These are phyloP conservation scores for Ammopiptanthus mongolicus DNA, from an alignment of 306 rosid species.

Conservation along the genomic window DNA sequence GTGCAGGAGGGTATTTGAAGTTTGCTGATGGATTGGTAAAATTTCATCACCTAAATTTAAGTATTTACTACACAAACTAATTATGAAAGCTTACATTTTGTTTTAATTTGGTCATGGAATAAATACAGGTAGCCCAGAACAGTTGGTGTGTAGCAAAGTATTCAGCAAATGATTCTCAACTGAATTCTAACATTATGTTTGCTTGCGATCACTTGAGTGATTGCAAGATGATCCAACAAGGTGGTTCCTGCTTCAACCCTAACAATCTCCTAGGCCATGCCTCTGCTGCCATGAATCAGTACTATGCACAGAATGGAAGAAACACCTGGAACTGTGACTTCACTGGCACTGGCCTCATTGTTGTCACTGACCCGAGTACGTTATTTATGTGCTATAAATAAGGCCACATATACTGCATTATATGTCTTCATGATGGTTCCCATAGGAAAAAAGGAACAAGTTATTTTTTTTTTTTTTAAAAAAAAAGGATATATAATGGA, in stretches of 20 bases:
- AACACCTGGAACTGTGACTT: constrained; percentile 31
- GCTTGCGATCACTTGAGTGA: constrained; percentile 1
- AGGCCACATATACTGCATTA: not conserved
- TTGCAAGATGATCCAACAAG: constrained; percentile 19
- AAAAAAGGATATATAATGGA: too few relatives aligned
- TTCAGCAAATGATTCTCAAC: constrained; percentile 8
- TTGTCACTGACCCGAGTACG: constrained; percentile 34
- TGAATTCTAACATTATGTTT: constrained; percentile 8
- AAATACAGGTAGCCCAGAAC: not conserved
- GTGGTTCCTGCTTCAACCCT: constrained; percentile 34
- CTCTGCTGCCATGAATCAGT: constrained; percentile 44
- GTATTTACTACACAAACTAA: not conserved
- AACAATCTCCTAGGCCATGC: constrained; percentile 30
- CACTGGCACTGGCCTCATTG: constrained; percentile 19
- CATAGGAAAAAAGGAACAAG: too few relatives aligned
- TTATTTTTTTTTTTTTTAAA: too few relatives aligned
- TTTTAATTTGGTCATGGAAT: not conserved
- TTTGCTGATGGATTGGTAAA: constrained; percentile 21
- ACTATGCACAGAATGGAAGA: constrained; percentile 22
- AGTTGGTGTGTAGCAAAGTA: constrained; percentile 39
- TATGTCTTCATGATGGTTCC: not conserved
- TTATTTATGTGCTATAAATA: not conserved
- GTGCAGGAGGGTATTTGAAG: constrained; percentile 22
- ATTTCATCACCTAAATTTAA: not conserved
- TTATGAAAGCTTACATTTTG: not conserved